Percentiles rank a stretch among this genome's conserved stretches.
Conservation (phyloP, 148 eudicot species). For the Amaranthus hypochondriacus region DNA sequence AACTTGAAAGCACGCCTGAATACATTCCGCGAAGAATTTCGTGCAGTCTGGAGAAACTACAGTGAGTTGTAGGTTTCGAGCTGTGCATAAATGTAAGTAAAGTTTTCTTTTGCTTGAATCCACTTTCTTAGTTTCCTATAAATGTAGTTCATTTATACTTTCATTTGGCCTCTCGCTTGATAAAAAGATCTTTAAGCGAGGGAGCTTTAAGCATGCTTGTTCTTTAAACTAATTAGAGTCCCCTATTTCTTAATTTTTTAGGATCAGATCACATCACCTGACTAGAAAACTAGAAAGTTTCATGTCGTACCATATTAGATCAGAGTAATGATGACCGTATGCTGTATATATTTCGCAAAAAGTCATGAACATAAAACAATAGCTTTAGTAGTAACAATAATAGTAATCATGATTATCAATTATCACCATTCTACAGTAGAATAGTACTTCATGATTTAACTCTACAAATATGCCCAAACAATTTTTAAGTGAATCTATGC, state of each 20-base stretch:
- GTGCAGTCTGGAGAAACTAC: conserved; percentile 98
- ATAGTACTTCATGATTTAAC: too few relatives aligned
- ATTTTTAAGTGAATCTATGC: too few relatives aligned
- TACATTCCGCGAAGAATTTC: conserved; percentile 97
- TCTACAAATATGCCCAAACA: too few relatives aligned
- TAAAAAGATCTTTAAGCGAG: neutral
- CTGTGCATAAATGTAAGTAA: conserved; percentile 34
- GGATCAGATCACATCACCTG: neutral
- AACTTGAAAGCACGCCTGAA: conserved; percentile 94
- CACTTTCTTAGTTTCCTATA: neutral
- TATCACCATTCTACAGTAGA: too few relatives aligned
- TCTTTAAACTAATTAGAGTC: neutral
- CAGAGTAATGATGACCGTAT: too few relatives aligned
- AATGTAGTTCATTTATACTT: neutral
- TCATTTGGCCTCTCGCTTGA: neutral
- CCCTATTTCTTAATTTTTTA: neutral
- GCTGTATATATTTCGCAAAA: too few relatives aligned
- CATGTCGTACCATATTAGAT: too few relatives aligned
- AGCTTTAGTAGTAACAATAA: too few relatives aligned
- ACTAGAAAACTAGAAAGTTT: too few relatives aligned
- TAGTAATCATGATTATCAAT: too few relatives aligned
- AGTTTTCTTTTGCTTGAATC: neutral
- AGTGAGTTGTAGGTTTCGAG: conserved; percentile 63
- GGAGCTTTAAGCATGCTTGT: neutral
- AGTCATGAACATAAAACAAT: too few relatives aligned